Base-by-base conservation (phyloP, 352 stramenopile genomes). In the Globisporangium polare region DNA sequence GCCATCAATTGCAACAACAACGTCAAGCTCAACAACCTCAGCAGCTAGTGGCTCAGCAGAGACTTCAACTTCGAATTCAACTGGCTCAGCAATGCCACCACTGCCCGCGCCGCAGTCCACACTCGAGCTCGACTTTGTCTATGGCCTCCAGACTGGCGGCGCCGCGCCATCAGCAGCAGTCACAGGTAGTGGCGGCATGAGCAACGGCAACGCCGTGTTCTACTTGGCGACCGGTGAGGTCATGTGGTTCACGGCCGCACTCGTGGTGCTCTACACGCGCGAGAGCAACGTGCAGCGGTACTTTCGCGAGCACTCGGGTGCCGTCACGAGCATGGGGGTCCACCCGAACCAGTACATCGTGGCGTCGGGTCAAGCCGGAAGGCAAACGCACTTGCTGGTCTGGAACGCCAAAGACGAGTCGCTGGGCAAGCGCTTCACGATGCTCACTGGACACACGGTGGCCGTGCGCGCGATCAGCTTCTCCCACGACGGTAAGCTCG, bases 401-500 rank as follows among this genome's bases (percentile, higher is more conserved):
- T 91, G 82, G 79, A 83, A 88, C 61, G 65, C 69, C 9, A 82
- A 80, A n/a, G 77, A 88, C 53, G 72, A 86, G 20, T 56, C 59
- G n/a, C 53, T 89, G 7, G 80, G 77, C 4, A 77, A 82, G 53
- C 79, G 79, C 15, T 77, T 89, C 35, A 73, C 74, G 6, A 76
- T 69, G 37, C 60, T 91, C 5, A 74, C 70, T 15, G 82, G 82
- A 2, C 82, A 88, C 64, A 68, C 71, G 15, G 73, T 88, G 18
- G 67, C 76, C 7, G 77, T 91, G 41, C 69, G 77, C 2, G 80
- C 69, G 1, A 82, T 91, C 46, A 89, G 74, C 54, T 89, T 89
- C 57, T 89, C 78, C 6, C 78, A 91, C 53, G 79, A 91, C 52
- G 82, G 82, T 9, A 88, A 88, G 54, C 51, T 91, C 2, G 58